Percentiles rank a stretch among this genome's conserved stretches.
phyloP scores from a whole-genome alignment of 441 rosid genomes.

The Gossypium schwendimanii region DNA sequence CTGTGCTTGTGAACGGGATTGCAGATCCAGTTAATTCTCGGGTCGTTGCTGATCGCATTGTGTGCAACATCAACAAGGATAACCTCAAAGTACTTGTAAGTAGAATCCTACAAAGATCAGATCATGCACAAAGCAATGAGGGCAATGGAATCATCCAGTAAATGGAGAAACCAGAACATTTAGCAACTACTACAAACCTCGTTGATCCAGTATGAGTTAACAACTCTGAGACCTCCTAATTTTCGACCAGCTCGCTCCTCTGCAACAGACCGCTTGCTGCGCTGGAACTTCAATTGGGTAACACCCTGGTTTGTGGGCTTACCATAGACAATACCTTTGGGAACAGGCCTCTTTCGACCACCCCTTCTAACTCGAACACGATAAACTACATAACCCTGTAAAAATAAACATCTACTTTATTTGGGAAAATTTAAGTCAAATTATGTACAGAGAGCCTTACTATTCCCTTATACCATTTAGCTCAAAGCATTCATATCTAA shows the following conservation, averaged over 20 bases:
- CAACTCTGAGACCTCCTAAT: conserved; percentile 81
- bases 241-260: conserved; percentile 98
- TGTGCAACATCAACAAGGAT: conserved; percentile 76
- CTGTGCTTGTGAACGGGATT: conserved; percentile 83
- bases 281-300: conserved; percentile 88
- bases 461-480: neutral
- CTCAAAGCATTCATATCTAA: too few species aligned
- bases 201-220: conserved; percentile 93
- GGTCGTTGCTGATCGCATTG: conserved; percentile 66
- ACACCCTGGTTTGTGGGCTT: conserved; percentile 99
- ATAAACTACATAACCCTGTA: conserved; percentile 76
- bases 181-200: conserved; percentile 36
- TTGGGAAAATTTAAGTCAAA: neutral
- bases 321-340: conserved; percentile 95
- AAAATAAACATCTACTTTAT: neutral
- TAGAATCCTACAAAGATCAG: conserved; percentile 46
- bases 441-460: neutral
- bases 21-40: conserved; percentile 83
- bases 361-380: conserved; percentile 92
- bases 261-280: conserved; percentile 93
- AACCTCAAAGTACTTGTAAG: conserved; percentile 75
- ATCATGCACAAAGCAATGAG: neutral
- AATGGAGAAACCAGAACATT: neutral
- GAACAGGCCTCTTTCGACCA: conserved; percentile 90
- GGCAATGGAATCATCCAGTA: neutral